phyloP scores from a whole-genome alignment of 768 basidiomycete genomes.

The Lentinula raphanica region DNA sequence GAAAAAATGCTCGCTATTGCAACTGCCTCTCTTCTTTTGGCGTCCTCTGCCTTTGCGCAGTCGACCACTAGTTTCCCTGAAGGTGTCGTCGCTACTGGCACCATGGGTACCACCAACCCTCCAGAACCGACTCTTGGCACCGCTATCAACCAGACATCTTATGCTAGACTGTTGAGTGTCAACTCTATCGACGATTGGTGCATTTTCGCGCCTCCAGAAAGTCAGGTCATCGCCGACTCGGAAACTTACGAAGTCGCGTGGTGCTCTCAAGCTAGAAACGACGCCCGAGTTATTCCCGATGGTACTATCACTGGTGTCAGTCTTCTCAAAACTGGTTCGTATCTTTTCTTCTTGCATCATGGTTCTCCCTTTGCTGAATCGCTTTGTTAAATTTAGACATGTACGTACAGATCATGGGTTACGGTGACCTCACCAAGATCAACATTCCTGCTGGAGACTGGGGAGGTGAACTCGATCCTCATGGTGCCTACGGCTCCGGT shows the following conservation, averaged over 20 bases:
- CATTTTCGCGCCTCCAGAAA: constrained; percentile 34
- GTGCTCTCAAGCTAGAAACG: constrained; percentile 40
- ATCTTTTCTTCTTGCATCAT: neutral
- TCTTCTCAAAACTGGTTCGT: constrained; percentile 34
- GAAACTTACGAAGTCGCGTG: constrained; percentile 43
- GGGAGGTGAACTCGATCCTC: constrained; percentile 41
- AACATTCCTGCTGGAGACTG: constrained; percentile 35
- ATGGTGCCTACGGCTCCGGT: constrained; percentile 34
- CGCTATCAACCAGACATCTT: constrained; percentile 35
- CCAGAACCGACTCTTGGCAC: constrained; percentile 34
- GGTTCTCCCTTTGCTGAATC: neutral
- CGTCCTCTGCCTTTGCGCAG: constrained; percentile 8
- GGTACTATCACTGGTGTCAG: constrained; percentile 36
- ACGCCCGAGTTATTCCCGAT: constrained; percentile 41
- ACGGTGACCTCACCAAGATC: constrained; percentile 36
- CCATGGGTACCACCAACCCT: constrained; percentile 35
- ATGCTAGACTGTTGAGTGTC: constrained; percentile 31
- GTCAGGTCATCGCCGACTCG: constrained; percentile 28
- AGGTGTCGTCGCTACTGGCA: constrained; percentile 39
- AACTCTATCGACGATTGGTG: constrained; percentile 41
- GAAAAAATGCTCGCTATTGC: neutral
- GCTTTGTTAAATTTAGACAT: constrained; percentile 18
- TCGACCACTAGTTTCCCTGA: constrained; percentile 19
- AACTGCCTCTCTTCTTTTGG: constrained; percentile 8
- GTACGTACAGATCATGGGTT: constrained; percentile 38